Conservation (phyloP, 257 asterid genomes). For the Jasminum sambac region DNA sequence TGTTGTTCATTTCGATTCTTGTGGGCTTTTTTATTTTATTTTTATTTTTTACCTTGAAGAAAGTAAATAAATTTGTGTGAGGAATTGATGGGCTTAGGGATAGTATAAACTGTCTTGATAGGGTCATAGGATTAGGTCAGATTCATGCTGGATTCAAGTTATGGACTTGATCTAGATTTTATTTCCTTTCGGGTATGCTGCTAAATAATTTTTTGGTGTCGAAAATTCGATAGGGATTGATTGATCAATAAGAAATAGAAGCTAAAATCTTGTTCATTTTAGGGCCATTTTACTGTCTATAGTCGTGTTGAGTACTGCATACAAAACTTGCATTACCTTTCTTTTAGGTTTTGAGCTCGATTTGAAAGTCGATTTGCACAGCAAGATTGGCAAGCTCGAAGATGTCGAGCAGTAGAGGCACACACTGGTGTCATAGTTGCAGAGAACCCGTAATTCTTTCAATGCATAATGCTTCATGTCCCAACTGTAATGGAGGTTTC, state of each 20-base stretch:
- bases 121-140: not conserved
- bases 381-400: constrained; percentile 17
- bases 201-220: not conserved
- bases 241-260: not conserved
- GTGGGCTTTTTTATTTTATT: too few species aligned
- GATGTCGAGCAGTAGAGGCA: constrained; percentile 61
- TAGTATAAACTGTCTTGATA: not conserved
- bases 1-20: constrained; percentile 21
- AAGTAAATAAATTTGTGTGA: not conserved
- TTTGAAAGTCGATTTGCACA: not conserved
- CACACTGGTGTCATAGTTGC: constrained; percentile 90
- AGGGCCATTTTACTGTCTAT: constrained; percentile 7
- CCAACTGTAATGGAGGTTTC: constrained; percentile 71
- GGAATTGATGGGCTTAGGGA: not conserved
- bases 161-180: not conserved
- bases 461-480: constrained; percentile 43
- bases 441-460: constrained; percentile 62
- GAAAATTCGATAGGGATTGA: not conserved
- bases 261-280: not conserved
- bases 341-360: constrained; percentile 17
- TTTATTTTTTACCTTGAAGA: too few species aligned
- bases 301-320: too few species aligned
- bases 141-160: not conserved
- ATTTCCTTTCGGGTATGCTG: not conserved
- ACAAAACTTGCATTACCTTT: not conserved